Evolutionary conservation across 2,329 filamentous ascomycete species (phyloP).

Genomic region (Fusarium sp.): DNA sequence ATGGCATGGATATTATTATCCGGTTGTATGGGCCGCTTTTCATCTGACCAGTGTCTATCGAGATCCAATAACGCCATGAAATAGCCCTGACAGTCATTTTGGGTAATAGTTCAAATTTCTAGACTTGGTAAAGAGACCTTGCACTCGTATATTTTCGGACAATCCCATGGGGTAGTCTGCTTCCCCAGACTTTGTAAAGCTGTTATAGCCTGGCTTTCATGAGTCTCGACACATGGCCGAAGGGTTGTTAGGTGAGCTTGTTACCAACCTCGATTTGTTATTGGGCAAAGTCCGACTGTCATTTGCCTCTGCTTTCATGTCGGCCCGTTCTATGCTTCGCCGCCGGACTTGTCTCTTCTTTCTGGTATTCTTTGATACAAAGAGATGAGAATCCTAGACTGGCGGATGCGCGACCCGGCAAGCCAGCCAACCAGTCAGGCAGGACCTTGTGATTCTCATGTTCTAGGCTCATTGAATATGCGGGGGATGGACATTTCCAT

Average conservation of each 20-base stretch:
- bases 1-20: constrained; percentile 10
- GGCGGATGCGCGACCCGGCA: constrained; percentile 34
- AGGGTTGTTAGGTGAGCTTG: neutral
- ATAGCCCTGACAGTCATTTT: constrained; percentile 3
- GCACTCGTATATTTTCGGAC: constrained; percentile 5
- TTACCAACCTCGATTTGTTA: neutral
- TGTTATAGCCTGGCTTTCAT: neutral
- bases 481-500: constrained; percentile 8
- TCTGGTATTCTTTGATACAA: constrained; percentile 4
- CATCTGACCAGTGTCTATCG: constrained; percentile 3
- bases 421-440: constrained; percentile 22
- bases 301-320: constrained; percentile 1
- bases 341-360: constrained; percentile 10
- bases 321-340: constrained; percentile 23
- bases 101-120: neutral
- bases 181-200: constrained; percentile 4
- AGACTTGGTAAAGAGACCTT: constrained; percentile 8
- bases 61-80: constrained; percentile 15
- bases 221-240: neutral
- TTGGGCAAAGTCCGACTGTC: constrained; percentile 4
- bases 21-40: neutral
- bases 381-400: constrained; percentile 25
- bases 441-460: constrained; percentile 2
- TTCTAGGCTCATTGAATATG: constrained; percentile 15
- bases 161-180: constrained; percentile 4